phyloP scores from a whole-genome alignment of 805 yeast genomes.

The Candida orba region DNA sequence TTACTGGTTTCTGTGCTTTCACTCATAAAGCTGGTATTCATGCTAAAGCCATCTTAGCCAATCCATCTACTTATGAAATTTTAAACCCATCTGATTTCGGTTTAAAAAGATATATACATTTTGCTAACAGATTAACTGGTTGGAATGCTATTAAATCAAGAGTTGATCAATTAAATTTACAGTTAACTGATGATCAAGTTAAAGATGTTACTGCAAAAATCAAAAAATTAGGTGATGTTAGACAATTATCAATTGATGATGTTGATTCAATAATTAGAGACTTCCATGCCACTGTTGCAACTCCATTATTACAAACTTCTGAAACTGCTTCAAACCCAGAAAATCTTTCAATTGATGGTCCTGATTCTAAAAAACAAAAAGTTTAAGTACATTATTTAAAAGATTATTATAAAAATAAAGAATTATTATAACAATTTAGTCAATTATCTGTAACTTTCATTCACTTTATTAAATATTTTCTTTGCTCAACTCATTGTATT shows the following conservation, averaged over 20 bases:
- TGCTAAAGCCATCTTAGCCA: constrained; percentile 96
- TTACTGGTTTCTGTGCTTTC: constrained; percentile 98
- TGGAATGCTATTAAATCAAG: constrained; percentile 99
- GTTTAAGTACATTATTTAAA: constrained; percentile 20
- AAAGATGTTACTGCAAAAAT: constrained; percentile 93
- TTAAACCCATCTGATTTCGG: constrained; percentile 94
- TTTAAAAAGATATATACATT: constrained; percentile 91
- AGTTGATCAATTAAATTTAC: constrained; percentile 91
- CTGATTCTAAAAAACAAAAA: constrained; percentile 27
- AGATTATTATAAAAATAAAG: constrained; percentile 4
- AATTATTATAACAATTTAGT: background rate
- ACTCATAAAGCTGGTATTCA: constrained; percentile 99
- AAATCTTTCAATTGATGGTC: constrained; percentile 18
- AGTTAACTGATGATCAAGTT: constrained; percentile 84
- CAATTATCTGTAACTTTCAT: background rate
- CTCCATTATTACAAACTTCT: constrained; percentile 36
- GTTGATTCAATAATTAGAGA: constrained; percentile 96
- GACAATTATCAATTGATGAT: constrained; percentile 92
- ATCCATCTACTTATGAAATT: constrained; percentile 98
- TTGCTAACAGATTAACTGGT: constrained; percentile 96
- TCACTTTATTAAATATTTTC: background rate
- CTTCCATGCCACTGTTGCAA: constrained; percentile 69
- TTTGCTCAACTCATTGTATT: no score
- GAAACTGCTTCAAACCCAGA: constrained; percentile 21
- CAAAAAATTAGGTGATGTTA: constrained; percentile 89